Percentiles rank a stretch among this genome's conserved stretches.
phyloP scores from a whole-genome alignment of 805 yeast species.

The Yarrowia hollandica region DNA sequence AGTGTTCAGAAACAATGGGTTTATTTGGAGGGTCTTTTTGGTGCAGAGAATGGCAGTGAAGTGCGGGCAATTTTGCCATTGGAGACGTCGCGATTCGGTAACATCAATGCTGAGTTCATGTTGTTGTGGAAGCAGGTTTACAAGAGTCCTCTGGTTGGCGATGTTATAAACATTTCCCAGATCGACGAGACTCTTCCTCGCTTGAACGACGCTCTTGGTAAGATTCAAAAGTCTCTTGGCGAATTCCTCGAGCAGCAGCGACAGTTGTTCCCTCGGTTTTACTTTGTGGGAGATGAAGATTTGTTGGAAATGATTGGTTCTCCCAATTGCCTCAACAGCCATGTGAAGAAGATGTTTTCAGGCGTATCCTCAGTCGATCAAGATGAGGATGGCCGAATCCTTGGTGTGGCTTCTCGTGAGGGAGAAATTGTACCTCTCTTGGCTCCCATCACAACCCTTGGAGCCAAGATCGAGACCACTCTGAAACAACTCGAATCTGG shows the following conservation, averaged over 20 bases:
- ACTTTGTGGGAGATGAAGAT: constrained; percentile 89
- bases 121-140: constrained; percentile 51
- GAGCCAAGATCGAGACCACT: constrained; percentile 58
- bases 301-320: constrained; percentile 78
- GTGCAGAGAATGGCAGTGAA: constrained; percentile 51
- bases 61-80: constrained; percentile 63
- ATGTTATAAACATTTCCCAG: constrained; percentile 53
- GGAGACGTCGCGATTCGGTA: constrained; percentile 67
- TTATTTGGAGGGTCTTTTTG: constrained; percentile 75
- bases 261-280: constrained; percentile 73
- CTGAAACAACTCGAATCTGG: constrained; percentile 57
- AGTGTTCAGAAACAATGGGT: constrained; percentile 90
- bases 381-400: constrained; percentile 44
- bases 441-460: constrained; percentile 47
- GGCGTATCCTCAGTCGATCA: constrained; percentile 54
- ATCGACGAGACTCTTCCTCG: constrained; percentile 51
- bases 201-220: constrained; percentile 54
- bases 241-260: constrained; percentile 83
- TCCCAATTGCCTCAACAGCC: constrained; percentile 49
- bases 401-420: constrained; percentile 59
- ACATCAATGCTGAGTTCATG: constrained; percentile 62
- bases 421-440: constrained; percentile 53
- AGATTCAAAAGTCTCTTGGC: constrained; percentile 63
- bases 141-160: constrained; percentile 54
- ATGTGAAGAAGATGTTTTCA: constrained; percentile 68